Conservation (phyloP, 257 asterid genomes). For the Echites panduratus region DNA sequence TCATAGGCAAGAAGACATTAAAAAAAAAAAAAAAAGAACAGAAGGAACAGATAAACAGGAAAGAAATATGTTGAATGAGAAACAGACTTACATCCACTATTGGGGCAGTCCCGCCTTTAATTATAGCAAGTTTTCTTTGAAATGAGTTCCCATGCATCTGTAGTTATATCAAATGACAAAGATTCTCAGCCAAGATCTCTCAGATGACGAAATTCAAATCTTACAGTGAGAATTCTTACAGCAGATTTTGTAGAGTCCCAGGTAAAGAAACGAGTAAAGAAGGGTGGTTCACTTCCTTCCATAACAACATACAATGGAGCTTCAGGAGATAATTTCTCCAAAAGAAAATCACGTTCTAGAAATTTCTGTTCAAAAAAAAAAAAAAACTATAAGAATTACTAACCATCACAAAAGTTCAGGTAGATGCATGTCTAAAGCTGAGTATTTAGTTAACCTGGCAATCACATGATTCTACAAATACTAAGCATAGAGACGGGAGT, state of each 20-base stretch:
- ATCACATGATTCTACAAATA: neutral
- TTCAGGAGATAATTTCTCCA: conserved; percentile 68
- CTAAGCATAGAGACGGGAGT: neutral
- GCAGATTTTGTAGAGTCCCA: conserved; percentile 83
- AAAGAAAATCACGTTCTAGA: conserved; percentile 78
- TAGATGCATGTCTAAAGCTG: neutral
- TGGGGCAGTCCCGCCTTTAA: conserved; percentile 64
- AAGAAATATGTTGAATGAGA: conserved; percentile 1
- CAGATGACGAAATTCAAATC: neutral
- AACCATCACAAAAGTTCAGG: neutral
- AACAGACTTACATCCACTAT: conserved; percentile 53
- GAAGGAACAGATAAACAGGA: neutral
- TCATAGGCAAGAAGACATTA: neutral
- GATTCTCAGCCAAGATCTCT: conserved; percentile 17
- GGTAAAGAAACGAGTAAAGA: conserved; percentile 84
- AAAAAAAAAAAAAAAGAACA: neutral
- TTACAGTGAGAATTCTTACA: conserved; percentile 45
- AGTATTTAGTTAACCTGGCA: neutral
- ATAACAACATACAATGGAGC: conserved; percentile 71
- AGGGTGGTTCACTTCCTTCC: conserved; percentile 90
- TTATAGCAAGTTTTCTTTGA: conserved; percentile 75
- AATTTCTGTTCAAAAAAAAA: conserved; percentile 57
- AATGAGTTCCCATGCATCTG: conserved; percentile 96
- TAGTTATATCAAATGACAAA: conserved; percentile 18
- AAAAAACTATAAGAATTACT: neutral